Conservation (phyloP, 2,329 filamentous ascomycete species). For the Tolypocladium cylindrosporum region DNA sequence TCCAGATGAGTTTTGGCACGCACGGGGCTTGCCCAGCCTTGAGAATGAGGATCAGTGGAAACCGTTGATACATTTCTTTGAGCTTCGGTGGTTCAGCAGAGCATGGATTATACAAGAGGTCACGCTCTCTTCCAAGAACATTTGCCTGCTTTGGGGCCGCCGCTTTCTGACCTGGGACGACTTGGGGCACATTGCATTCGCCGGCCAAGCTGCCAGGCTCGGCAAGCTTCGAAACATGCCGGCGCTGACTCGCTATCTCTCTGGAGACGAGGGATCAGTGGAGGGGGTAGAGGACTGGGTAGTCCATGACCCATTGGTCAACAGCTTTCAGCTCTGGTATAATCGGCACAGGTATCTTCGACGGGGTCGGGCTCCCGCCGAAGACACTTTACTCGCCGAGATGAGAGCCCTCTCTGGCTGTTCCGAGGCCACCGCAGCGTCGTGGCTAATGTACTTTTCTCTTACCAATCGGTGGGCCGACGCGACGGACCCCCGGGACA, state of each 20-base stretch:
- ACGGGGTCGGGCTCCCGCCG: neutral
- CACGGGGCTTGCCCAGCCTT: neutral
- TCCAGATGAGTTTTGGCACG: neutral
- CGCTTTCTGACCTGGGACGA: slow-evolving; percentile 4
- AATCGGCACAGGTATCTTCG: neutral
- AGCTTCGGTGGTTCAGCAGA: slow-evolving; percentile 7
- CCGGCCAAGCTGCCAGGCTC: neutral
- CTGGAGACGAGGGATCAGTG: neutral
- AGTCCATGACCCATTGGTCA: neutral
- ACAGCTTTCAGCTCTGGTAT: slow-evolving; percentile 1
- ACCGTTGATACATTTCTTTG: slow-evolving; percentile 6
- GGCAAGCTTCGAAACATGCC: neutral
- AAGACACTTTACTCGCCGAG: neutral
- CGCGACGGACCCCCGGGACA: slow-evolving; percentile 7
- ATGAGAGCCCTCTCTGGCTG: neutral
- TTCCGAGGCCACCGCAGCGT: neutral
- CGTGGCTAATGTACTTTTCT: slow-evolving; percentile 7
- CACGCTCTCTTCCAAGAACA: slow-evolving; percentile 4
- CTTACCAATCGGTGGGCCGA: slow-evolving; percentile 6
- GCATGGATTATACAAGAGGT: slow-evolving; percentile 10
- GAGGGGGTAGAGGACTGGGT: neutral
- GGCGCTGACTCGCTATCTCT: neutral
- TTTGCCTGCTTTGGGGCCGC: slow-evolving; percentile 6
- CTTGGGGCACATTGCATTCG: neutral
- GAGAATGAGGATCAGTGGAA: slow-evolving; percentile 1